Base-by-base conservation (phyloP, 306 rosid genomes). In the Oxytropis ochrocephala region DNA sequence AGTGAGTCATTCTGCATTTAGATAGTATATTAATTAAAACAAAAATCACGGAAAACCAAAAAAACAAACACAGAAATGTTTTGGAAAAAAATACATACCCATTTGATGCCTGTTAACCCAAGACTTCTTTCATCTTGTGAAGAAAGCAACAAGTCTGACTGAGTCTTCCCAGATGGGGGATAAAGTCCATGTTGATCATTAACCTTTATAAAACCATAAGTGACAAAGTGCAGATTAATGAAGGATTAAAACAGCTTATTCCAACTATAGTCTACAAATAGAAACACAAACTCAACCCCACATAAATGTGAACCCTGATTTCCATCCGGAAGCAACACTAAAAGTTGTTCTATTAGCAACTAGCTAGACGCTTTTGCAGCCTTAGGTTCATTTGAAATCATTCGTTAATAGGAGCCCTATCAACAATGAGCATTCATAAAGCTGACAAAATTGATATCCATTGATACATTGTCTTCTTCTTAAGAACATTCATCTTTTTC, bases 121-220 rank as follows among this genome's bases (percentile, higher is more conserved):
- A 94, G 96, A 75, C 99, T 94, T 65, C 78, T 78, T 80, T 91
- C 97, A 50, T 83, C 96, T 36, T 82, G 79, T 11, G 86, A 79
- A 81, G 81, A 79, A 76, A 73, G 76, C 44, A 56, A 8, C 24
- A 21, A 72, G 70, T 75, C 86, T 47, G 84, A 61, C 66, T 75
- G 80, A 47, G 81, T 75, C 75, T 86, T 86, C 64, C 63, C 72
- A 10, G 61, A 21, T 54, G 74, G 78, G 66, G 51, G 76, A 47
- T 82, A 44, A 65, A 72, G 65, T 47, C 51, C 81, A 33, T 78
- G 70, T 78, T 80, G 80, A 68, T 71, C 60, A 12, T 75, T 75
- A 29, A 59, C 74, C 97, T 93, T 85, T 5, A 81, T 21, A 64
- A 58, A 62, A 55, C 14, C 70, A 70, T 43, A 70, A 66, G 67